Base-by-base conservation (phyloP, 768 basidiomycete species). In the Neoboletus magnificus region DNA sequence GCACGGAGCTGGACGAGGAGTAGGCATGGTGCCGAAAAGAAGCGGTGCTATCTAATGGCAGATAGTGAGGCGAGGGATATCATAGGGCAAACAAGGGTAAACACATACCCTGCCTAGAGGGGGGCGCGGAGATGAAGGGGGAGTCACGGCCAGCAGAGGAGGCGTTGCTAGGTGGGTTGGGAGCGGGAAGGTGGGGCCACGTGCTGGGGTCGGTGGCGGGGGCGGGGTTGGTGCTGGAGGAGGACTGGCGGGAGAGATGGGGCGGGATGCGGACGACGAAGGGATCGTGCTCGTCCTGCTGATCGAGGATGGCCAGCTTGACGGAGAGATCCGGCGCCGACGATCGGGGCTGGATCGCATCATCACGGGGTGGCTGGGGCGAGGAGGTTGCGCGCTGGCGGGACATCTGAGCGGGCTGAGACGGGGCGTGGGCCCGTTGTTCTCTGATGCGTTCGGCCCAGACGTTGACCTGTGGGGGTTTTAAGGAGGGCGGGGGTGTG, bases 371-470 rank as follows among this genome's bases (percentile, higher is more conserved):
- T 5, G 50, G 56, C 29, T 59, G 55, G 35, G 59, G 54, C 15
- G 45, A 55, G 30, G 62, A 54, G 0, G 54, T 12, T 33, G 54
- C 43, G 48, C 44, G 62, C 36, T 50, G 65, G n/a, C 45, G 55
- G 33, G 54, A 29, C 55, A 46, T 50, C 51, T 66, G 66, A 3
- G 50, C 12, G 2, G 62, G 52, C 48, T 61, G 66, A 33, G 63
- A 37, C 16, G 27, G 11, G 18, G 64, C 56, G 47, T 66, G 69
- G 33, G 67, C 63, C 58, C 73, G 74, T 47, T 79, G 72, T 47
- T 77, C 75, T 51, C 64, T 79, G 56, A 71, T 64, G 54, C 78
- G 75, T 49, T 68, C 66, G 45, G 66, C 70, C 78, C 79, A 79
- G 15, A 79, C 73, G 58, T 79, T 80, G 15, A 62, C 65, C 23